Evolutionary conservation across 2,329 filamentous ascomycete genomes (phyloP).

Genomic region (Mycogone perniciosa): DNA sequence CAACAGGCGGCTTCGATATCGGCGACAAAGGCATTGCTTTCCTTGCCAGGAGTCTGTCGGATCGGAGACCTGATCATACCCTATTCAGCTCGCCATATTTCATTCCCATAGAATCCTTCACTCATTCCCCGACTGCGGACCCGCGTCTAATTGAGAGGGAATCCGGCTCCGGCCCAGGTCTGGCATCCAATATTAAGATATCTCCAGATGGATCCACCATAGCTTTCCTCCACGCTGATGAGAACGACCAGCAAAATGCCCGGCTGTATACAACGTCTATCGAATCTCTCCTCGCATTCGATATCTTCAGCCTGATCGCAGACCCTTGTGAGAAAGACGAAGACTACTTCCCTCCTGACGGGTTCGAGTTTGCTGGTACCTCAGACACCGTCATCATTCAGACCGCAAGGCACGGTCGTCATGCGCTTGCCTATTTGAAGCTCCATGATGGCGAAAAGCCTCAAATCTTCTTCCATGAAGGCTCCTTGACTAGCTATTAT

Average conservation of each 20-base stretch:
- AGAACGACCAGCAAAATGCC: conserved; percentile 18
- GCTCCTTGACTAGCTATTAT: conserved; percentile 24
- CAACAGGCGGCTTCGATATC: conserved; percentile 27
- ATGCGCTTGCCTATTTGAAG: conserved; percentile 27
- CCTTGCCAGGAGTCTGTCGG: conserved; percentile 18
- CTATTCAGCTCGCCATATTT: conserved; percentile 25
- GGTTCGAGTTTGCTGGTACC: conserved; percentile 30
- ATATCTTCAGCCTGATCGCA: conserved; percentile 8
- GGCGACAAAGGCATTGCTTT: conserved; percentile 30
- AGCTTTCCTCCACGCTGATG: conserved; percentile 27
- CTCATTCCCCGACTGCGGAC: conserved; percentile 10
- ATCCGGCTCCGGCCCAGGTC: conserved; percentile 3
- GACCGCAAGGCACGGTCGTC: conserved; percentile 28
- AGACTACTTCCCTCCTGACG: conserved; percentile 21
- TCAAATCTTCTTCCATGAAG: conserved; percentile 19
- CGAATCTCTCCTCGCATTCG: conserved; percentile 10
- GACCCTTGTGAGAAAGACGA: background rate
- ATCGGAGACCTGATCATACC: conserved; percentile 8
- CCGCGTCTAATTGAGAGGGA: conserved; percentile 22
- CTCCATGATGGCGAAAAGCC: conserved; percentile 25
- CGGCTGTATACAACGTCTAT: conserved; percentile 27
- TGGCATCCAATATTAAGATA: conserved; percentile 26
- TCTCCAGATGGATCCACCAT: conserved; percentile 32
- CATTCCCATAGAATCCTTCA: conserved; percentile 28
- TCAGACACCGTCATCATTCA: conserved; percentile 29